Base-by-base conservation (phyloP, 805 yeast species). In the Saitoella complicata region DNA sequence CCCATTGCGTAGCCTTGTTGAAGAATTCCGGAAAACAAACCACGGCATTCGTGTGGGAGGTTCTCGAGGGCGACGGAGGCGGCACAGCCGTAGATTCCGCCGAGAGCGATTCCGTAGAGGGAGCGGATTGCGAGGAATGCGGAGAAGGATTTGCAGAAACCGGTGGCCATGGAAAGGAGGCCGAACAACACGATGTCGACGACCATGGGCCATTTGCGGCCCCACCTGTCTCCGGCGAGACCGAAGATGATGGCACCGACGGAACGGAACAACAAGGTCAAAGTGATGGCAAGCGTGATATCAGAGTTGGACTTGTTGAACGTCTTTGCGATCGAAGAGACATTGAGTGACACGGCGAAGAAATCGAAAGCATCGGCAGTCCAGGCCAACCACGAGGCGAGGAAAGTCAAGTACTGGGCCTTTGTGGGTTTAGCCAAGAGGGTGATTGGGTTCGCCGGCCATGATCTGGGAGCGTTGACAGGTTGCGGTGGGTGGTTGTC, bases 1-100 rank as follows among this genome's bases (percentile, higher is more conserved):
- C 86, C 87, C 50, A 78, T 66, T 7, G 80, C 78, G 51, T 79
- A 84, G 49, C 94, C 94, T 58, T 82, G 80, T 61, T 83, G 94
- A 57, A 84, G 73, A 38, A 81, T 59, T 41, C 86, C 86, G 11
- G 78, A 72, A 31, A 80, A 57, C 39, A 76, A 60, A 37, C 81
- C 80, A 53, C 80, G 68, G 9, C 83, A 74, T 31, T 60, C 64
- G 2, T 57, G 57, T 1, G 84, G 84, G 42, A 75, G 68, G 53
- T 78, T 80, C 51, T 77, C 82, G 32, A 80, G 65, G 6, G 85
- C 76, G 5, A 78, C 73, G 7, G 80, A 79, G 30, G 78, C 71
- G 34, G 77, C 72, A 46, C 74, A 71, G 35, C 82, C 83, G 55
- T 70, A 79, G 44, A 76, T 62, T 43, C 84, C 85, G 38, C 85